Percentiles rank a stretch among this genome's conserved stretches.
Conservation (phyloP, 1,139 yeast genomes). For the Blastobotrys petasosporus region DNA sequence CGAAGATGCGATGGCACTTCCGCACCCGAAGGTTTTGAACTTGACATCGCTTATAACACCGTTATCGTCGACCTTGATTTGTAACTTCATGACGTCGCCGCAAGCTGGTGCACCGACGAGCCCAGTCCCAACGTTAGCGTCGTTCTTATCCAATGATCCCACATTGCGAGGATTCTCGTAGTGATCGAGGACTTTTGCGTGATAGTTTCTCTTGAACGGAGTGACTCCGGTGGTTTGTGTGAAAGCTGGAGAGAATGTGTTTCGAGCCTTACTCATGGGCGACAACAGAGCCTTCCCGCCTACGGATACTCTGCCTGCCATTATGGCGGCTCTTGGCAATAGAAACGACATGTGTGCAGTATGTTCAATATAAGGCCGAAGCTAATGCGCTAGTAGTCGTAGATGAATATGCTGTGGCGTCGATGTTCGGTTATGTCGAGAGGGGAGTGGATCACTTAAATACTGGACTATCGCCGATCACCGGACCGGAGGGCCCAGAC, state of each 20-base stretch:
- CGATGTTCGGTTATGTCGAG: no score
- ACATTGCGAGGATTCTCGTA: slow-evolving; percentile 96
- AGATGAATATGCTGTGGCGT: no score
- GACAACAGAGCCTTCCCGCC: no score
- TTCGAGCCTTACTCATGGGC: no score
- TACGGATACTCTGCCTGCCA: no score
- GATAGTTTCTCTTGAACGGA: slow-evolving; percentile 23
- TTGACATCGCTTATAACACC: slow-evolving; percentile 93
- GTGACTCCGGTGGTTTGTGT: not conserved
- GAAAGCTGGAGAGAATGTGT: not conserved
- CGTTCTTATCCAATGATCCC: slow-evolving; percentile 79
- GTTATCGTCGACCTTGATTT: slow-evolving; percentile 85
- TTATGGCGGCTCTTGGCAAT: no score
- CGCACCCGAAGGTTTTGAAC: slow-evolving; percentile 98
- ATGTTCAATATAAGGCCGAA: no score
- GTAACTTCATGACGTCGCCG: slow-evolving; percentile 98
- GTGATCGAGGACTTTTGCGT: slow-evolving; percentile 63
- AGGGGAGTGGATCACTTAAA: no score
- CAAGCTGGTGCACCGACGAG: slow-evolving; percentile 98
- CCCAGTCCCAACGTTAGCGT: slow-evolving; percentile 87
- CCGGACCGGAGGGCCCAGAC: no score
- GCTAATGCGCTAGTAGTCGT: no score
- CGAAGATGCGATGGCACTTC: slow-evolving; percentile 94
- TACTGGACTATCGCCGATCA: no score
- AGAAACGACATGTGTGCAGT: no score